A percentile compares a stretch with the other conserved stretches of the same genome.
Conservation (phyloP, 495 filamentous ascomycete genomes). For the Aspergillus bridgeri region DNA sequence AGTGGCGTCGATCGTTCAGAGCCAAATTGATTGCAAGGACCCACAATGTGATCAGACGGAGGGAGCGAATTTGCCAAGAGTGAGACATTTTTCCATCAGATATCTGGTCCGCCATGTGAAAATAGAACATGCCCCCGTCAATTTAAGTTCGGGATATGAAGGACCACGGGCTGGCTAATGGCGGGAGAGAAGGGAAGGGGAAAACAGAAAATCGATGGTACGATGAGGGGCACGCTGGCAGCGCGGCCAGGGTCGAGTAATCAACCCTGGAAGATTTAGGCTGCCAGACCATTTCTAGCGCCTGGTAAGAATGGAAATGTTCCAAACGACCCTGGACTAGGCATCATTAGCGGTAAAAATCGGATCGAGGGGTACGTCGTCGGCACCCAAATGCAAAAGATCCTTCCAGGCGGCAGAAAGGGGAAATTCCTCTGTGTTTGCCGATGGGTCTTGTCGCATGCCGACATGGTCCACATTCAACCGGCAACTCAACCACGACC, state of each 20-base stretch:
- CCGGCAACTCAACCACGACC: neutral
- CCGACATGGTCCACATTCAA: neutral
- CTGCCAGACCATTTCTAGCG: neutral
- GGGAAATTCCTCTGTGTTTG: neutral
- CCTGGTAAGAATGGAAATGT: neutral
- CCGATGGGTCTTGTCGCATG: neutral
- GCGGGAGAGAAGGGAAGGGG: neutral
- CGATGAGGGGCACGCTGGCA: conserved; percentile 13
- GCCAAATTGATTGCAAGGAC: neutral
- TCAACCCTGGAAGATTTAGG: conserved; percentile 1
- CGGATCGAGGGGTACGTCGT: neutral
- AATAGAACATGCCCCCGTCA: neutral
- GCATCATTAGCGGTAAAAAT: neutral
- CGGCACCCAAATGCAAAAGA: neutral
- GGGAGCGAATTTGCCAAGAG: neutral
- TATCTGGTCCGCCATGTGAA: neutral
- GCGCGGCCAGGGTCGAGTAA: neutral
- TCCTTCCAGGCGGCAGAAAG: neutral
- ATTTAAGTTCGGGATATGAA: conserved; percentile 6
- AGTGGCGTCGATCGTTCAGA: neutral
- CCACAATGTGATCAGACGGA: neutral
- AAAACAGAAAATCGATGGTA: conserved; percentile 1
- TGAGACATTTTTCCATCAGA: conserved; percentile 7
- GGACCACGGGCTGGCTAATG: neutral
- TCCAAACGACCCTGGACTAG: neutral